Evolutionary conservation across 2,329 filamentous ascomycete genomes (phyloP).

Genomic region (Fusarium sp.): DNA sequence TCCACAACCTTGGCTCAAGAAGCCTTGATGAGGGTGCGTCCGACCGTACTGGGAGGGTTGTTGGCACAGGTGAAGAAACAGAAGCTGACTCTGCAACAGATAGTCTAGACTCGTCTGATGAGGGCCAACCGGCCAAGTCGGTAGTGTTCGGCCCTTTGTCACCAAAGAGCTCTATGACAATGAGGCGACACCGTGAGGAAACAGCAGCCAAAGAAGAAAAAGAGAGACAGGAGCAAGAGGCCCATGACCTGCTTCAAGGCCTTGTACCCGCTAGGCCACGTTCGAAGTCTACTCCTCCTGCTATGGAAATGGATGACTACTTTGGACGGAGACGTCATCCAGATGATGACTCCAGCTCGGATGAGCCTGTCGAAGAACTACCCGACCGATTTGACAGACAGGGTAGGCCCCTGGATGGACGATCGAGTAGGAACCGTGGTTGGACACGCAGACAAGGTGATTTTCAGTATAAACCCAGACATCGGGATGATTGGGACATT

Average conservation of each 20-base stretch:
- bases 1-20: constrained; percentile 42
- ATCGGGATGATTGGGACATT: constrained; percentile 48
- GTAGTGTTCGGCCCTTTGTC: constrained; percentile 61
- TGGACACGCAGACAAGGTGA: constrained; percentile 53
- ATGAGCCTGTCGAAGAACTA: constrained; percentile 54
- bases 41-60: constrained; percentile 40
- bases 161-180: constrained; percentile 58
- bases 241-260: constrained; percentile 29
- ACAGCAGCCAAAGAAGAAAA: constrained; percentile 38
- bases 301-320: constrained; percentile 43
- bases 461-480: constrained; percentile 51
- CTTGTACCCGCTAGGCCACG: constrained; percentile 26
- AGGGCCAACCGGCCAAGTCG: constrained; percentile 46
- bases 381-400: constrained; percentile 59
- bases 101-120: constrained; percentile 38
- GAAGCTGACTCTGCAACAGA: constrained; percentile 43
- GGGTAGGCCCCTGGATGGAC: constrained; percentile 52
- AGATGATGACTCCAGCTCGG: constrained; percentile 35
- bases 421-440: constrained; percentile 19
- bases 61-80: background rate
- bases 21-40: constrained; percentile 52
- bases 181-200: constrained; percentile 52
- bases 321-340: constrained; percentile 31
- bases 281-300: constrained; percentile 38
- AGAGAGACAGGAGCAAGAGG: constrained; percentile 24